These are phyloP conservation scores for Digitaria exilis DNA, from an alignment of 202 grass and related monocot species.

Conservation along the genomic window DNA sequence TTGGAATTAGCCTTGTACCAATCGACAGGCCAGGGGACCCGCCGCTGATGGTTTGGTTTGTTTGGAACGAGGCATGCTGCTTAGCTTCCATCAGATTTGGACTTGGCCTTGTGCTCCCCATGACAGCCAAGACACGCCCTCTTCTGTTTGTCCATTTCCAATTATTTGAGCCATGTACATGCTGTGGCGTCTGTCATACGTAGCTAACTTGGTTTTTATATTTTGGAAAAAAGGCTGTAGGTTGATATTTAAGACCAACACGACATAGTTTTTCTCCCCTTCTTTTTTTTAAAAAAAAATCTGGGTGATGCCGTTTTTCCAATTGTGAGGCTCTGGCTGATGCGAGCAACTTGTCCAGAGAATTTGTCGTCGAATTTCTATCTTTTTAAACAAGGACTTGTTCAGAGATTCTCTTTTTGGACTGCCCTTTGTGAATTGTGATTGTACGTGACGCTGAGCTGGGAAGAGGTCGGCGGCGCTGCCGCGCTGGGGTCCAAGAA, in stretches of 20 bases:
- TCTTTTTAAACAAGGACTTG: not conserved
- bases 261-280: not conserved
- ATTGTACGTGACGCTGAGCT: not conserved
- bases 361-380: not conserved
- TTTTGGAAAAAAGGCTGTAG: not conserved
- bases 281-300: too few relatives aligned
- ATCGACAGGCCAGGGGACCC: not conserved
- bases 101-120: not conserved
- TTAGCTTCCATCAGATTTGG: not conserved
- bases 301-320: not conserved
- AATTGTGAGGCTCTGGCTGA: not conserved
- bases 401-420: not conserved
- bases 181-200: not conserved
- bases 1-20: constrained; percentile 2
- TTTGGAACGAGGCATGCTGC: not conserved
- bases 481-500: not conserved
- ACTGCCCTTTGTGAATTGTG: not conserved
- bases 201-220: not conserved
- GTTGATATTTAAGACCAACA: not conserved
- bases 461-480: not conserved
- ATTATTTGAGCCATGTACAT: too few relatives aligned
- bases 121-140: not conserved
- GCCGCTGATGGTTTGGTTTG: not conserved
- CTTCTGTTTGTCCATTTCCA: not conserved
- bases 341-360: not conserved